Evolutionary conservation across 2,329 filamentous ascomycete species (phyloP), one percentile per base, ranked within the genome.

Genomic region (Colletotrichum endophyticum): DNA sequence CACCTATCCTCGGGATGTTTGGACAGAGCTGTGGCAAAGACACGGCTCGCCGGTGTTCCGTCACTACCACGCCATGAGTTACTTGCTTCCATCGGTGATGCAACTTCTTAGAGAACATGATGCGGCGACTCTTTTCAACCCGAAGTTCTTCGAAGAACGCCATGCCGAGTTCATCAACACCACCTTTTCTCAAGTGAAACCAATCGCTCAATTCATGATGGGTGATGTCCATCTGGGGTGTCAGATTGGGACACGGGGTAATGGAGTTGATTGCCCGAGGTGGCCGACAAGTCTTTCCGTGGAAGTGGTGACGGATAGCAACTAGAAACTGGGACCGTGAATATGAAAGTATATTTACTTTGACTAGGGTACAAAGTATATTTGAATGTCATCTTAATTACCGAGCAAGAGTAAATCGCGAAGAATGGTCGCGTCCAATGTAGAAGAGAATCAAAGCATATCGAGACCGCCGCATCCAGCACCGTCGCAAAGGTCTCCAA

Each of bases 11-110:
- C 75, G 80, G 2, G 34, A 66, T 9, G 66, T 73, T 13, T 69
- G 71, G 71, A 16, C 22, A 22, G 78, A 81, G 1, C 81, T 91
- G 13, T 91, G 89, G 89, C 78, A 87, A 85, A 82, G 85, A 12
- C 85, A 90, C 76, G 87, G 86, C 5, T 81, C 81, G 15, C 86
- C 85, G 11, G 84, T 88, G 3, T 91, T 90, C 83, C 86, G 88
- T 12, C 87, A 91, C 79, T 87, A 88, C 79, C 85, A 91, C 76
- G 83, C 84, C 30, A 90, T 90, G 87, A 73, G 72, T 2, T 84
- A 87, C 64, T 81, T 86, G 12, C 80, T 70, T 6, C 71, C 71
- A 8, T 15, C 79, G 6, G 86, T 87, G 78, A 66, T 88, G 59
- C 81, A 83, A 15, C 82, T 87, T 80, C 78, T 89, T 27, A 70